Base-by-base conservation (phyloP, 2,329 filamentous ascomycete species). In the Hawksworthiomyces lignivorus region DNA sequence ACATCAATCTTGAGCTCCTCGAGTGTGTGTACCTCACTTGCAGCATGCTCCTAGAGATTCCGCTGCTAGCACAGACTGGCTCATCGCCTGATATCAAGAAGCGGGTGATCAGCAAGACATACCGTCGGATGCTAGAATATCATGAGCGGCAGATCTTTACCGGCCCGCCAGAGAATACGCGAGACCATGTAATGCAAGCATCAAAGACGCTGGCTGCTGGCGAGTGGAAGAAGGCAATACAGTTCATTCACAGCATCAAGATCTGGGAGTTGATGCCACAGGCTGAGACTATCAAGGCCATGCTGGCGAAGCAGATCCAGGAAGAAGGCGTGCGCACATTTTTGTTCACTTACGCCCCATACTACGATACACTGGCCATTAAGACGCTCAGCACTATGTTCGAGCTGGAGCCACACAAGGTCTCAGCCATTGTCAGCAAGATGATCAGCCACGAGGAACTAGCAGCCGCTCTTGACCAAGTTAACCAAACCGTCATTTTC, bases 361-460 rank as follows among this genome's bases (percentile, higher is more conserved):
- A 94, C 76, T 98, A 98, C 72, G 92, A 98, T 69, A 97, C 92
- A 18, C 80, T 98, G 46, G 83, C 88, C 47, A 75, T 96, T 54
- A 73, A 78, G 52, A 94, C 89, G 19, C 76, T 98, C 47, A 83
- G 87, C 49, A 73, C 71, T 52, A 98, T 98, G 92, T 98, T 98
- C 64, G 92, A 98, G 67, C 82, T 98, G 19, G 77, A 89, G 44
- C 72, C 83, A 54, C 79, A 83, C 68, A 97, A 97, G 76, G 89
- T 96, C 39, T 74, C 85, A n/a, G 88, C 92, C 27, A 82, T 98
- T 43, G 81, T 98, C 58, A 94, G 87, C 75, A 94, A 94, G 73
- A 98, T 98, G 92, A 97, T 98, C 64, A 94, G 88, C 57, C 92
- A 98, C 71, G 92, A 98, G 68, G 92, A 98, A 67, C 82, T 98